These are phyloP conservation scores for Mortierella sp. DNA, from an alignment of 371 early-diverging fungal species.

Conservation along the genomic window DNA sequence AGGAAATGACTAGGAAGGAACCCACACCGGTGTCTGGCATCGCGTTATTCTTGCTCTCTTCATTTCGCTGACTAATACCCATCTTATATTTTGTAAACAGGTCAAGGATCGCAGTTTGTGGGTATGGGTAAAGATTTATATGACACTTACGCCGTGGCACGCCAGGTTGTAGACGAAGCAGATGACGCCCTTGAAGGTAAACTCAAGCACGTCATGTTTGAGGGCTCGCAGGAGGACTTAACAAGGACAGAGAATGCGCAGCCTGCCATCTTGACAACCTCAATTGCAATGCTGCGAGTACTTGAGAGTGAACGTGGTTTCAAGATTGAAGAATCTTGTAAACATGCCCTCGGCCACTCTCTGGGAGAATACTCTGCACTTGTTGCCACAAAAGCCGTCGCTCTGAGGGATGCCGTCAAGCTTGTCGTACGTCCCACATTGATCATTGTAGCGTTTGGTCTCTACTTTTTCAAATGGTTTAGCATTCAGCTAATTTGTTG, in stretches of 20 bases:
- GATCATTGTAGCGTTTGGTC: neutral
- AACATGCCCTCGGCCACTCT: slow-evolving; percentile 91
- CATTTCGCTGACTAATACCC: neutral
- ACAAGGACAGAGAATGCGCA: slow-evolving; percentile 93
- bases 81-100: slow-evolving; percentile 47
- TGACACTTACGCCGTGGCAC: slow-evolving; percentile 79
- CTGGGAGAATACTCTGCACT: slow-evolving; percentile 96
- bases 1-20: neutral
- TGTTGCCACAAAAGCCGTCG: slow-evolving; percentile 83
- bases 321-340: slow-evolving; percentile 76
- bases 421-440: slow-evolving; percentile 72
- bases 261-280: slow-evolving; percentile 94
- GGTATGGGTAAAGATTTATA: slow-evolving; percentile 97
- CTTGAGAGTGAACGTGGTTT: slow-evolving; percentile 88
- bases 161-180: slow-evolving; percentile 88
- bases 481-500: neutral
- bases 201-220: slow-evolving; percentile 85
- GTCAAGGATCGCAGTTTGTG: slow-evolving; percentile 90
- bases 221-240: slow-evolving; percentile 79
- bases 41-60: neutral
- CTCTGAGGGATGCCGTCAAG: slow-evolving; percentile 84
- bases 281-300: slow-evolving; percentile 90
- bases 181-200: slow-evolving; percentile 83
- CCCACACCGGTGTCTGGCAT: no score
- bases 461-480: neutral